Evolutionary conservation across 2,329 filamentous ascomycete genomes (phyloP), one percentile per base, ranked within the genome.

Genomic region (Orbilia ellipsospora): DNA sequence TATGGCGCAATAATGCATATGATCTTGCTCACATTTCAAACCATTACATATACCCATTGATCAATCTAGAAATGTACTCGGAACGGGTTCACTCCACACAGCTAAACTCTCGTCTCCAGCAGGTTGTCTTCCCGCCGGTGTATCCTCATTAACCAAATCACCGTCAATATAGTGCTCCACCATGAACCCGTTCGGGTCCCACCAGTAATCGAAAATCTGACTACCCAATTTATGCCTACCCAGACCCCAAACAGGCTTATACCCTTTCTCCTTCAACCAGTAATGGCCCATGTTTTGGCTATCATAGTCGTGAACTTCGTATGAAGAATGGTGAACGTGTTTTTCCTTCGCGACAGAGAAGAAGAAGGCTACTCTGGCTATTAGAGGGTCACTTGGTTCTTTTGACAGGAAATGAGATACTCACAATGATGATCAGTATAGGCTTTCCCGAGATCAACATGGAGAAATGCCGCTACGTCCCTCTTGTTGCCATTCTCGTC

Each of bases 161-260:
- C 90, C 90, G 80, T 92, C 90, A 15, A 89, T 87, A 78, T 92
- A 92, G 81, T 91, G 89, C 82, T 90, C 89, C 79, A 90, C 83
- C 81, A 90, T 90, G 79, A 90, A 89, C 0, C 84, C 84, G 2
- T 83, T 85, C 0, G 87, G 86, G 81, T 91, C 89, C 79, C 87
- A 89, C 89, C 89, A 91, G 81, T 91, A 91, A 79, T 92, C 89
- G 78, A 92, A 92, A 61, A 92, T 88, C 82, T 92, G 90, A 77
- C 86, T 88, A 2, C 90, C 90, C 78, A 92, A 84, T 20, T 91
- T 86, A 83, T 92, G 90, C 62, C 90, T 82, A 0, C 90, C 90
- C 0, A 92, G 87, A 1, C 90, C 90, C 90, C 90, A 92, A 77
- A 89, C 89, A 78, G 85, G 87, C 79, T 85, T 85, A 80, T 90